These are phyloP conservation scores for Epicoccum sorghinum DNA, from an alignment of 2,329 filamentous ascomycete genomes.

Conservation along the genomic window DNA sequence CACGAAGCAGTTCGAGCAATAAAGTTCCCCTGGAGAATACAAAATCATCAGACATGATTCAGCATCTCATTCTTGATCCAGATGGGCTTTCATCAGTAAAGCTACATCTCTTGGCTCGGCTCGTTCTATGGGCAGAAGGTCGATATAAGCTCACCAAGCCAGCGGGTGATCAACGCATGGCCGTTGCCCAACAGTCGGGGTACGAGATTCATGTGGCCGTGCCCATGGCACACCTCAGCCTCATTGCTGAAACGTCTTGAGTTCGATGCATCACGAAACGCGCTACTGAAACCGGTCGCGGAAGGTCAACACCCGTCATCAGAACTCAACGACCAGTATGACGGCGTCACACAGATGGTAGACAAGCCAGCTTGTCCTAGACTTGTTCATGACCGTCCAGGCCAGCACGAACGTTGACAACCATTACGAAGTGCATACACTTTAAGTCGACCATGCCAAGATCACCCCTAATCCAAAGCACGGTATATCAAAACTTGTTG, in stretches of 20 bases:
- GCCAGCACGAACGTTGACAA: no score
- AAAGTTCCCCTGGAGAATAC: no score
- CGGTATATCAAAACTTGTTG: background rate
- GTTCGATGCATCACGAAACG: slow-evolving; percentile 15
- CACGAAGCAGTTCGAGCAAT: no score
- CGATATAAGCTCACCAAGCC: slow-evolving; percentile 22
- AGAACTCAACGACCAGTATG: background rate
- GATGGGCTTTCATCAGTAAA: background rate
- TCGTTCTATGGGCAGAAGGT: background rate
- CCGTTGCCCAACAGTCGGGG: slow-evolving; percentile 6
- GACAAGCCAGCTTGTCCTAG: background rate
- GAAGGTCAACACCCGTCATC: slow-evolving; percentile 4
- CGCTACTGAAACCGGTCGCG: slow-evolving; percentile 22
- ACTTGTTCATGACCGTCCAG: background rate
- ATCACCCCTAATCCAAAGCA: no score
- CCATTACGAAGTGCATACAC: no score
- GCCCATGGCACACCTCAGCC: slow-evolving; percentile 10
- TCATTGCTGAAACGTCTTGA: slow-evolving; percentile 21
- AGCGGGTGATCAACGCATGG: slow-evolving; percentile 13
- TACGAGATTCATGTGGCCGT: slow-evolving; percentile 9
- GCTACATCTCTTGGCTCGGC: background rate
- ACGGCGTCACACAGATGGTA: background rate
- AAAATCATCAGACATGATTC: no score
- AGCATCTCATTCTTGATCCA: no score
- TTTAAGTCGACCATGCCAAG: no score